These are phyloP conservation scores for Bretschneidera sinensis DNA, from an alignment of 345 rosid species.

Conservation along the genomic window DNA sequence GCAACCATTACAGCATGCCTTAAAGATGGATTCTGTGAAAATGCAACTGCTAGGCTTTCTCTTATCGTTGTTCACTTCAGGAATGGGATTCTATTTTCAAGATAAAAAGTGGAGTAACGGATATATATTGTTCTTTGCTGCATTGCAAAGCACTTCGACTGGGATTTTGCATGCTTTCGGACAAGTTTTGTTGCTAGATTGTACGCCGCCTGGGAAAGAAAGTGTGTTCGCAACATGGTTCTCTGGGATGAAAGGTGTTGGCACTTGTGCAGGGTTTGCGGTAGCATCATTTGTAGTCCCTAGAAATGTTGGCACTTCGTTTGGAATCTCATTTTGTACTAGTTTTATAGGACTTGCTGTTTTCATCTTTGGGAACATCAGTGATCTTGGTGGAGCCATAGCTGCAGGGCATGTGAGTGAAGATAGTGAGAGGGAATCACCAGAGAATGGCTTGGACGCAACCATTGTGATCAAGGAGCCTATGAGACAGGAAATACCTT, in stretches of 20 bases:
- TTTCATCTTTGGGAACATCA: conserved; percentile 46
- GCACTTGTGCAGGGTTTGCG: conserved; percentile 49
- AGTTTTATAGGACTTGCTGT: conserved; percentile 28
- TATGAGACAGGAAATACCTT: no score
- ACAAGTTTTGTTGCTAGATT: conserved; percentile 41
- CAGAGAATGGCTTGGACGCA: background rate
- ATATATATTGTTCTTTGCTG: conserved; percentile 36
- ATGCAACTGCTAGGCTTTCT: conserved; percentile 52
- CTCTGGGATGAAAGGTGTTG: conserved; percentile 39
- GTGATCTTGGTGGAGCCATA: conserved; percentile 46
- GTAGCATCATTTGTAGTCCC: conserved; percentile 40
- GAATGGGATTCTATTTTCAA: conserved; percentile 36
- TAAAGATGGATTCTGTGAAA: conserved; percentile 35
- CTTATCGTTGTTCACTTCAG: conserved; percentile 39
- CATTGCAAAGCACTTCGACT: conserved; percentile 46
- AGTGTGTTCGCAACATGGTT: conserved; percentile 50
- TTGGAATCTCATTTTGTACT: conserved; percentile 31
- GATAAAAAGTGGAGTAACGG: conserved; percentile 32
- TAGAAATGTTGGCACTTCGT: conserved; percentile 30
- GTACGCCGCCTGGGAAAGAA: conserved; percentile 46
- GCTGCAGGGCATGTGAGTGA: conserved; percentile 37
- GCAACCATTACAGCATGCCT: conserved; percentile 38
- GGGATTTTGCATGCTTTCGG: conserved; percentile 49
- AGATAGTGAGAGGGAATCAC: conserved; percentile 8
- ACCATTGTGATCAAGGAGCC: no score